These are phyloP conservation scores for Ensete glaucum DNA, from an alignment of 176 grass and related monocot genomes.

Conservation along the genomic window DNA sequence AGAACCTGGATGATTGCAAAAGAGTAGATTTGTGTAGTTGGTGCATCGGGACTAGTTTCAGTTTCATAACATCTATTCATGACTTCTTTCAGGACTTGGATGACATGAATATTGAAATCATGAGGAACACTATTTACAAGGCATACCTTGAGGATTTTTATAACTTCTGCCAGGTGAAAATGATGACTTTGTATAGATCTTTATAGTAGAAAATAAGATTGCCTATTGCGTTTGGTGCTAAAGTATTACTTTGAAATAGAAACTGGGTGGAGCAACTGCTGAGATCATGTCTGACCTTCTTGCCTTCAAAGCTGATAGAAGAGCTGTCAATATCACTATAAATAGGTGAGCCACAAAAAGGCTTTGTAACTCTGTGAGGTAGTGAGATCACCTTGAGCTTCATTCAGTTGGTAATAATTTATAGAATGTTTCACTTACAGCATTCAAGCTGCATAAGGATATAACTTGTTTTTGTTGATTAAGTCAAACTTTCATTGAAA, in stretches of 20 bases:
- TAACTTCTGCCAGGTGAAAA: constrained; percentile 74
- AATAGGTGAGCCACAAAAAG: constrained; percentile 43
- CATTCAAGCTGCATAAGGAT: background rate
- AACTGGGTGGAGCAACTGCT: constrained; percentile 93
- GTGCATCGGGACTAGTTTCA: background rate
- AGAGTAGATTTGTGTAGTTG: background rate
- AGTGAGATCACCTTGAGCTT: background rate
- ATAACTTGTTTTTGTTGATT: no score
- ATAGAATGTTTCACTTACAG: background rate
- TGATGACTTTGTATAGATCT: background rate
- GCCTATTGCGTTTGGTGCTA: constrained; percentile 11
- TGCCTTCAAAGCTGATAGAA: constrained; percentile 93
- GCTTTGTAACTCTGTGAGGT: background rate
- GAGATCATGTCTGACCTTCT: constrained; percentile 97
- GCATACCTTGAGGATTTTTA: constrained; percentile 98
- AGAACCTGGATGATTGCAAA: background rate
- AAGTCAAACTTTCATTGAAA: background rate
- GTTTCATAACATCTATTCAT: constrained; percentile 11
- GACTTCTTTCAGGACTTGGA: constrained; percentile 79
- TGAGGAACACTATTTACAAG: constrained; percentile 99
- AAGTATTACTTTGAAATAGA: constrained; percentile 42
- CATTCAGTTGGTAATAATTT: no score
- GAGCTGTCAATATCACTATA: constrained; percentile 86
- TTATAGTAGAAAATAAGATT: background rate
- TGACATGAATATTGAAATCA: constrained; percentile 99